A percentile compares a stretch with the other conserved stretches of the same genome.
Evolutionary conservation across 2,329 filamentous ascomycete genomes (phyloP).

Genomic region (Ceratocystis papillata): DNA sequence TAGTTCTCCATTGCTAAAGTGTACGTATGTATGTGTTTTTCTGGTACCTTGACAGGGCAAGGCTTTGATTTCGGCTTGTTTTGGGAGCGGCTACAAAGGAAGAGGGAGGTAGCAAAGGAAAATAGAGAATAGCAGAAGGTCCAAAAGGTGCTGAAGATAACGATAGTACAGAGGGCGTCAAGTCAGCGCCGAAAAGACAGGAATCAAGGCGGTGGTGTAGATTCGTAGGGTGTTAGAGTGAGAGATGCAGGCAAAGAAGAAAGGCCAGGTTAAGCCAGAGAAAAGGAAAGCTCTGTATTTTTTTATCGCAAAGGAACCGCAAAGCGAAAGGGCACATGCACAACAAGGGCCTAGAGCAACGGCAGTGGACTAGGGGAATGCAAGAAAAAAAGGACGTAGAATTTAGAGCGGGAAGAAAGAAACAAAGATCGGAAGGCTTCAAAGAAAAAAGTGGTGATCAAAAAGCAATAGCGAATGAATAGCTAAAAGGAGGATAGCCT

Average conservation of each 20-base stretch:
- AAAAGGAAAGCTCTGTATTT: slow-evolving; percentile 18
- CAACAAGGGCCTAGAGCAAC: neutral
- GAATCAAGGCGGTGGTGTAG: too few species aligned
- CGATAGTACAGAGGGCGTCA: neutral
- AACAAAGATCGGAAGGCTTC: neutral
- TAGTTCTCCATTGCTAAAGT: slow-evolving; percentile 65
- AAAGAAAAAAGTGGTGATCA: neutral
- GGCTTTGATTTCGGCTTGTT: too few species aligned
- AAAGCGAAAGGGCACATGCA: neutral
- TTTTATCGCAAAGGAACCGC: slow-evolving; percentile 12
- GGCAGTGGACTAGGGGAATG: neutral
- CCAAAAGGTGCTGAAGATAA: neutral
- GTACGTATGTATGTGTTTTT: slow-evolving; percentile 23
- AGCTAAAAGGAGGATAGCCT: too few species aligned
- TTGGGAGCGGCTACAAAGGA: neutral
- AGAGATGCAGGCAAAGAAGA: slow-evolving; percentile 10
- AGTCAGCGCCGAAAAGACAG: too few species aligned
- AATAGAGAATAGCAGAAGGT: neutral
- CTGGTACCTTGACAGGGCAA: slow-evolving; percentile 16
- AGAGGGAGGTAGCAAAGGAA: neutral
- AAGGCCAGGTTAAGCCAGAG: slow-evolving; percentile 21
- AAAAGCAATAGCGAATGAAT: neutral
- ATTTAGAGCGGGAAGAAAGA: neutral
- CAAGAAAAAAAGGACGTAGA: slow-evolving; percentile 9
- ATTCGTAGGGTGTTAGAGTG: too few species aligned